A percentile compares a stretch with the other conserved stretches of the same genome.
Evolutionary conservation across 495 filamentous ascomycete species (phyloP).

Genomic region (Entonaema liquescens): DNA sequence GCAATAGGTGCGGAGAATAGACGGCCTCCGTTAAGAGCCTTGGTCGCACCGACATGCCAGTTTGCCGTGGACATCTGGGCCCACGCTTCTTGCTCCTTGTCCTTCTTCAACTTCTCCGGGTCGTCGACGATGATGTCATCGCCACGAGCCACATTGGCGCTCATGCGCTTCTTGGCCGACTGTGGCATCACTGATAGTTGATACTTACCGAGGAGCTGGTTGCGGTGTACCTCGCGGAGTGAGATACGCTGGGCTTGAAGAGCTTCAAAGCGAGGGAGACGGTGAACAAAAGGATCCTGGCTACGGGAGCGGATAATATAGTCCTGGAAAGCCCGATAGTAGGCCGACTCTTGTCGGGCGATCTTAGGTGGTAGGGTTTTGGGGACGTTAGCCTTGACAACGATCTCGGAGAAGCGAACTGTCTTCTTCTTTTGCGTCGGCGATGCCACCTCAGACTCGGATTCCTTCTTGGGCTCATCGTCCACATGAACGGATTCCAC

Average conservation of each 20-base stretch:
- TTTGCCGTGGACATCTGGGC: constrained; percentile 75
- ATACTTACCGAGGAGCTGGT: constrained; percentile 81
- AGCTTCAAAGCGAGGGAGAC: constrained; percentile 85
- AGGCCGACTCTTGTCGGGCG: constrained; percentile 76
- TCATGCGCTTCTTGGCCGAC: constrained; percentile 66
- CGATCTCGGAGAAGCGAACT: constrained; percentile 76
- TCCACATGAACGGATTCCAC: constrained; percentile 31
- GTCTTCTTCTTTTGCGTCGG: constrained; percentile 68
- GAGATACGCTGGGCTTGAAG: constrained; percentile 81
- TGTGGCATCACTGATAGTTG: constrained; percentile 66
- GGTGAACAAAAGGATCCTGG: constrained; percentile 82
- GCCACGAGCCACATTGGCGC: constrained; percentile 65
- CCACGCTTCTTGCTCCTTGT: constrained; percentile 82
- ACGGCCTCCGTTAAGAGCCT: constrained; percentile 79
- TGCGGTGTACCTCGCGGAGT: constrained; percentile 68
- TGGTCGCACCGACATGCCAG: constrained; percentile 84
- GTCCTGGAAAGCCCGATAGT: constrained; percentile 87
- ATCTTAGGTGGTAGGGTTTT: constrained; percentile 57
- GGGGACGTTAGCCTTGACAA: constrained; percentile 56
- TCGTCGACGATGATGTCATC: constrained; percentile 62
- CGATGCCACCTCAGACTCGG: constrained; percentile 42
- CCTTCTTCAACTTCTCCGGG: constrained; percentile 69
- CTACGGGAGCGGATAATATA: constrained; percentile 65
- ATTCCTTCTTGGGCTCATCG: constrained; percentile 44
- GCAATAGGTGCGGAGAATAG: constrained; percentile 80